Evolutionary conservation across 2,329 filamentous ascomycete species (phyloP).

Genomic region (Helotiales sp.): DNA sequence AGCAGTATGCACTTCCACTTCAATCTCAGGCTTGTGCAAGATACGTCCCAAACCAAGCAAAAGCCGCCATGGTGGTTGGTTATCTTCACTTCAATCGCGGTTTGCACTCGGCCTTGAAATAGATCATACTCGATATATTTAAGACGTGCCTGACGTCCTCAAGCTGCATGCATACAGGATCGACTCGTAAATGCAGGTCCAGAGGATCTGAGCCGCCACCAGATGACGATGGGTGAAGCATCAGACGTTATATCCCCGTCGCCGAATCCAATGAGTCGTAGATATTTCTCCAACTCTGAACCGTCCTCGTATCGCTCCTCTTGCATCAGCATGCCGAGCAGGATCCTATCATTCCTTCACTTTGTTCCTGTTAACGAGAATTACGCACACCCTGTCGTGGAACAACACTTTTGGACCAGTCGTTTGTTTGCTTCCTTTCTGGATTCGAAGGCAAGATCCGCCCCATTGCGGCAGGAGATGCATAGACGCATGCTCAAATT

Average conservation of each 20-base stretch:
- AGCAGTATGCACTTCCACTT: background rate
- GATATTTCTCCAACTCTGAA: background rate
- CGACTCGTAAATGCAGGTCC: background rate
- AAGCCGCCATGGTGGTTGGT: constrained; percentile 9
- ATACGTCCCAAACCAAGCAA: constrained; percentile 9
- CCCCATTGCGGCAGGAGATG: background rate
- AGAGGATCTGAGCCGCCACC: background rate
- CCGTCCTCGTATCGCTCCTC: constrained; percentile 6
- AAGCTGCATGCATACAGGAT: constrained; percentile 1
- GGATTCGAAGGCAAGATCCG: background rate
- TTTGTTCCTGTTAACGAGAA: background rate
- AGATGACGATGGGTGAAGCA: background rate
- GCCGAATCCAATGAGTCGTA: background rate
- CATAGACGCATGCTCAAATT: background rate
- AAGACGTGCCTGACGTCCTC: background rate
- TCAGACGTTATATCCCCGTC: background rate
- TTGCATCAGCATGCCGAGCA: constrained; percentile 4
- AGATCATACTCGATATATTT: background rate
- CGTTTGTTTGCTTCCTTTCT: background rate
- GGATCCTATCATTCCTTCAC: background rate
- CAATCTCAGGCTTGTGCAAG: constrained; percentile 1
- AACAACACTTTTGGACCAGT: background rate
- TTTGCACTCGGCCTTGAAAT: background rate
- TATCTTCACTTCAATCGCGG: background rate
- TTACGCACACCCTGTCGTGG: background rate